phyloP scores from a whole-genome alignment of 139 green algal species.

The Chlorella sp. region DNA sequence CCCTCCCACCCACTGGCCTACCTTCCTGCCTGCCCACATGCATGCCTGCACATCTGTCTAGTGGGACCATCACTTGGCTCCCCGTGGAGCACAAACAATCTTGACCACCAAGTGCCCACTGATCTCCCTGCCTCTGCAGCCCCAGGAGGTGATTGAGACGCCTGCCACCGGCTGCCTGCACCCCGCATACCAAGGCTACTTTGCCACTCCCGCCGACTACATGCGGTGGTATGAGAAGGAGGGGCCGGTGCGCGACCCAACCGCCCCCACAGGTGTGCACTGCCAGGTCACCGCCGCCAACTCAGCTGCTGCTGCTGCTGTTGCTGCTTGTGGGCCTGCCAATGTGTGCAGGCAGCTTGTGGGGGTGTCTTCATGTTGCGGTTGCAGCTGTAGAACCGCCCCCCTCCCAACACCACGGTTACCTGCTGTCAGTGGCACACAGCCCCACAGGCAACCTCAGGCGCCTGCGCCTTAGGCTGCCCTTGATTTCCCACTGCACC shows the following conservation, averaged over 20 bases:
- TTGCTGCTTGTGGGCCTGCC: not conserved
- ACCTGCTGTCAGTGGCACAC: too few relatives aligned
- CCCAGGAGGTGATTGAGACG: constrained; percentile 76
- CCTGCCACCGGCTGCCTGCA: constrained; percentile 94
- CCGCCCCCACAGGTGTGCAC: constrained; percentile 30
- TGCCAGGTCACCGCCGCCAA: too few relatives aligned
- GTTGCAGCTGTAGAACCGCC: too few relatives aligned
- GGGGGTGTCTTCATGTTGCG: too few relatives aligned
- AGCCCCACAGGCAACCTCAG: not conserved
- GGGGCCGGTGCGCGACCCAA: constrained; percentile 56
- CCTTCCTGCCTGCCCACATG: too few relatives aligned
- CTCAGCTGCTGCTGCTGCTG: too few relatives aligned
- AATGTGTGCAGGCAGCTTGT: not conserved
- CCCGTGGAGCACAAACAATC: too few relatives aligned
- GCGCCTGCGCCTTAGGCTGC: too few relatives aligned
- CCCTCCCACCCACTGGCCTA: not conserved
- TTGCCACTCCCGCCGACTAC: constrained; percentile 79
- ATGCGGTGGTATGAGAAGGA: constrained; percentile 80
- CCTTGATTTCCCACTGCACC: too few relatives aligned
- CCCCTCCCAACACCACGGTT: too few relatives aligned
- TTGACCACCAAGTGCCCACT: too few relatives aligned
- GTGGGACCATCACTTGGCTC: too few relatives aligned
- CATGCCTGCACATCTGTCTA: not conserved
- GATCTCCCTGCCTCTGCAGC: not conserved
- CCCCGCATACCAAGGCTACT: constrained; percentile 79